These are phyloP conservation scores for Epichloe gansuensis DNA, from an alignment of 2,329 filamentous ascomycete species.

Conservation along the genomic window DNA sequence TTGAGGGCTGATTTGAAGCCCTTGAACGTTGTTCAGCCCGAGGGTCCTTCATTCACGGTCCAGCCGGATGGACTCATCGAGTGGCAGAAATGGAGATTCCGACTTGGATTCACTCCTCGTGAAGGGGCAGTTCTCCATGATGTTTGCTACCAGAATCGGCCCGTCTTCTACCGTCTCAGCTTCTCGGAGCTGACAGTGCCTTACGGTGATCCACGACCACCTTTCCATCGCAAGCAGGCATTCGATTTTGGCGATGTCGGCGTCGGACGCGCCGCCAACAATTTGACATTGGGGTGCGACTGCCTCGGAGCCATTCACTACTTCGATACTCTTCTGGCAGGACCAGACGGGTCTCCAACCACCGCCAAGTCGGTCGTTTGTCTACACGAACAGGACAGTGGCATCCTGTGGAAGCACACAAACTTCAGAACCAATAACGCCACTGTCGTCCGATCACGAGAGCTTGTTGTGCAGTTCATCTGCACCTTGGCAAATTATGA, in stretches of 20 bases:
- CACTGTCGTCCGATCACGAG: conserved; percentile 46
- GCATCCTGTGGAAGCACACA: conserved; percentile 60
- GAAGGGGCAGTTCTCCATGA: conserved; percentile 63
- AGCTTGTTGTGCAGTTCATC: conserved; percentile 57
- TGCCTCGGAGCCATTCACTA: conserved; percentile 57
- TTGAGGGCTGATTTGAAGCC: conserved; percentile 48
- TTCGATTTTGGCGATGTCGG: conserved; percentile 62
- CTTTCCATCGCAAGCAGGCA: conserved; percentile 57
- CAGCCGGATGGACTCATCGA: conserved; percentile 33
- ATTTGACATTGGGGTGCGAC: conserved; percentile 56
- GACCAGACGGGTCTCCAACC: conserved; percentile 39
- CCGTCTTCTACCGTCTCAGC: conserved; percentile 53
- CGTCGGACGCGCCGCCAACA: conserved; percentile 55
- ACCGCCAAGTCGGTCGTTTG: conserved; percentile 49
- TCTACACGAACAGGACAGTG: conserved; percentile 59
- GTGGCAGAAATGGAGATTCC: conserved; percentile 60
- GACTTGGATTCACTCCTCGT: conserved; percentile 56
- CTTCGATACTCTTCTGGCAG: conserved; percentile 44
- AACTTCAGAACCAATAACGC: conserved; percentile 54
- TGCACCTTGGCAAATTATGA: conserved; percentile 62
- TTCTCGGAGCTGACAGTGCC: conserved; percentile 60
- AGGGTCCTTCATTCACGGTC: conserved; percentile 55
- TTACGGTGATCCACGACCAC: conserved; percentile 52
- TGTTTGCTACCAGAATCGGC: conserved; percentile 52
- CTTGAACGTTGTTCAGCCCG: conserved; percentile 58